phyloP scores from a whole-genome alignment of 2,329 filamentous ascomycete genomes.

The Annulohypoxylon truncatum region DNA sequence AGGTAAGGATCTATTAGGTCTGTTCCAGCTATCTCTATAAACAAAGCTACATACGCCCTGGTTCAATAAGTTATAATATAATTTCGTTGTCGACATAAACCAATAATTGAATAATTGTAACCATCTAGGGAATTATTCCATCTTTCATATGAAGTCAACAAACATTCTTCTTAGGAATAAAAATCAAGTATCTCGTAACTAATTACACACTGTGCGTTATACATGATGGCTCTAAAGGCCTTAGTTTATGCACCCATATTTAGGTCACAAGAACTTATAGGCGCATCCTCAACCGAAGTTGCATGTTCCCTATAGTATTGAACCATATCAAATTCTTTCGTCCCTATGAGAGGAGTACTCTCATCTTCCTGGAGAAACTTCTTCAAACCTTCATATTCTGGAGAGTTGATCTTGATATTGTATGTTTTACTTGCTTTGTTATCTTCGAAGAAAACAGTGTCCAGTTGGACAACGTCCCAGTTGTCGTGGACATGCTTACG shows the following conservation, averaged over 20 bases:
- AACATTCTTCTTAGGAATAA: too few relatives aligned
- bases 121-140: too few relatives aligned
- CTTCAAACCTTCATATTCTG: slow-evolving; percentile 8
- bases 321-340: slow-evolving; percentile 17
- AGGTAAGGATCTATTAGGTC: too few relatives aligned
- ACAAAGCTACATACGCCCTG: too few relatives aligned
- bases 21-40: too few relatives aligned
- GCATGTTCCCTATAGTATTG: slow-evolving; percentile 10
- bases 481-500: slow-evolving; percentile 10
- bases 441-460: slow-evolving; percentile 12
- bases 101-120: too few relatives aligned
- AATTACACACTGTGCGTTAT: too few relatives aligned
- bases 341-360: not conserved
- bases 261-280: not conserved
- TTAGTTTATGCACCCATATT: not conserved
- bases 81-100: too few relatives aligned
- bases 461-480: not conserved
- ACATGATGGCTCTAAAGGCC: too few relatives aligned
- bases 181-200: too few relatives aligned
- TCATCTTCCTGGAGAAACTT: slow-evolving; percentile 8
- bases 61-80: too few relatives aligned
- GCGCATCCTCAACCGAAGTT: not conserved
- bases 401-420: not conserved
- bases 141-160: too few relatives aligned
- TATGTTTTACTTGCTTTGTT: not conserved